A percentile compares a stretch with the other conserved stretches of the same genome.
Conservation (phyloP, 345 rosid species). For the Boechera stricta region DNA sequence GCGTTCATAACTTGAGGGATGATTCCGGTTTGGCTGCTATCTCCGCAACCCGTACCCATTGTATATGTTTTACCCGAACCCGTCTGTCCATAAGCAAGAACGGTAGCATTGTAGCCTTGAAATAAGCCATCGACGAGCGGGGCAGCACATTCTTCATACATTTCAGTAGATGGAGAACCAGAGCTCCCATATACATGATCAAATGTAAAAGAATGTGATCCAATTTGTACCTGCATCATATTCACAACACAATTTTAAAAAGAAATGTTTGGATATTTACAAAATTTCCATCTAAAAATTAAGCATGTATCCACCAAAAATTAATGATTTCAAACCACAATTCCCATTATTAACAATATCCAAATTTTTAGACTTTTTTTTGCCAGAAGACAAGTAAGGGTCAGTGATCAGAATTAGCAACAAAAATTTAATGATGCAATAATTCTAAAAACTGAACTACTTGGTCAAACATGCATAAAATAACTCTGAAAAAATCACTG, state of each 20-base stretch:
- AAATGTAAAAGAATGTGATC: conserved; percentile 93
- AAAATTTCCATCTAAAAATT: neutral
- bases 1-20: conserved; percentile 90
- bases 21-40: conserved; percentile 78
- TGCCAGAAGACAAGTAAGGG: conserved; percentile 2
- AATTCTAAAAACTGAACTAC: conserved; percentile 19
- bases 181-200: conserved; percentile 97
- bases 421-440: conserved; percentile 11
- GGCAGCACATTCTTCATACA: conserved; percentile 90
- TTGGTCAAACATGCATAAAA: conserved; percentile 40
- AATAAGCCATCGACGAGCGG: conserved; percentile 95
- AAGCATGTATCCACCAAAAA: neutral
- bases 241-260: neutral
- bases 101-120: conserved; percentile 99
- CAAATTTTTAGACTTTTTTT: neutral
- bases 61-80: conserved; percentile 99
- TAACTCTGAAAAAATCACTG: conserved; percentile 10
- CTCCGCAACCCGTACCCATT: conserved; percentile 95
- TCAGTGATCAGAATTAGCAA: conserved; percentile 16
- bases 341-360: neutral
- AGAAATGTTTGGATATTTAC: too few relatives aligned
- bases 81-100: conserved; percentile 99
- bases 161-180: conserved; percentile 73
- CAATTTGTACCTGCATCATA: conserved; percentile 83
- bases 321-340: neutral